Percentiles rank a stretch among this genome's conserved stretches.
Evolutionary conservation across 129 eudicot species (phyloP).

Genomic region (Chrysanthemum seticuspe): DNA sequence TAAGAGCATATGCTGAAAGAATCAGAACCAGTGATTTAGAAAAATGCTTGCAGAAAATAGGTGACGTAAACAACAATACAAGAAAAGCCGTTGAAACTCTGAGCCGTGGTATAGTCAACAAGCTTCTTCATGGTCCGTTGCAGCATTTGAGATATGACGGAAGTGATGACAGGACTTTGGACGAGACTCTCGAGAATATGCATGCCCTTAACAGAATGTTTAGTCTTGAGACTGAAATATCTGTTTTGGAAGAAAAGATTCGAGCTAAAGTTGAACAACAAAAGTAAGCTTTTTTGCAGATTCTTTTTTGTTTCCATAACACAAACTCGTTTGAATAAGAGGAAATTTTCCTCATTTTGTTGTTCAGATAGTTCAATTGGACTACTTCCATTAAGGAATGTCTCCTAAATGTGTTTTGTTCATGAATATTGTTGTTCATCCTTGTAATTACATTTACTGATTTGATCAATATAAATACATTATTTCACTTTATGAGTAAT

Average conservation of each 20-base stretch:
- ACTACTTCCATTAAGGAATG: not conserved
- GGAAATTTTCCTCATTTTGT: constrained; percentile 28
- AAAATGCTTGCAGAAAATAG: constrained; percentile 76
- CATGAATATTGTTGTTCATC: not conserved
- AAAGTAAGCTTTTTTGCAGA: constrained; percentile 35
- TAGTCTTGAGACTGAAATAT: constrained; percentile 70
- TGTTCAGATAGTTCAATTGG: constrained; percentile 9
- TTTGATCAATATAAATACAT: constrained; percentile 3
- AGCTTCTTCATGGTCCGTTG: constrained; percentile 85
- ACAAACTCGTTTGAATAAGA: constrained; percentile 40
- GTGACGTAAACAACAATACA: constrained; percentile 62
- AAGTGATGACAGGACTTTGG: constrained; percentile 71
- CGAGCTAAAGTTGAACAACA: constrained; percentile 88
- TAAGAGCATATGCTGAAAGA: constrained; percentile 84
- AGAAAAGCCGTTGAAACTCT: constrained; percentile 72
- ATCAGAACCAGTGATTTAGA: constrained; percentile 71
- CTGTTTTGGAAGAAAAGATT: constrained; percentile 80
- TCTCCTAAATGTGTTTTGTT: constrained; percentile 6
- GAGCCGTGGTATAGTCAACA: constrained; percentile 81
- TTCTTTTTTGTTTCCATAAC: not conserved
- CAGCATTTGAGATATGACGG: constrained; percentile 90
- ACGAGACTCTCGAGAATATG: constrained; percentile 87
- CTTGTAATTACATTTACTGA: constrained; percentile 26
- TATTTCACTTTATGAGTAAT: not conserved
- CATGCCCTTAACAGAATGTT: constrained; percentile 90